These are phyloP conservation scores for Orychophragmus violaceus DNA, from an alignment of 345 rosid genomes.

Conservation along the genomic window DNA sequence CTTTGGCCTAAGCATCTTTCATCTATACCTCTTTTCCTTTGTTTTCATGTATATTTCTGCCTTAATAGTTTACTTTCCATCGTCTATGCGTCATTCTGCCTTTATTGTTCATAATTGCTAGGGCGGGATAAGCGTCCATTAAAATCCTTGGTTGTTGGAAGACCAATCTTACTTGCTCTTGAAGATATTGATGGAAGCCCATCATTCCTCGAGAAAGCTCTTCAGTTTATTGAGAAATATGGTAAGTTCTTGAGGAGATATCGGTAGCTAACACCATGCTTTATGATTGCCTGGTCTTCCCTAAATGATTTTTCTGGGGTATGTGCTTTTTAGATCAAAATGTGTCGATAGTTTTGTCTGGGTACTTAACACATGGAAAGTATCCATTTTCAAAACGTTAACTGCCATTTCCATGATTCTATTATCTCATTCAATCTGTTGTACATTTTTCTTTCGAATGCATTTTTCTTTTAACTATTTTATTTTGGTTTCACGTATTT, in stretches of 20 bases:
- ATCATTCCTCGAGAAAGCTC: conserved; percentile 98
- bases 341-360: neutral
- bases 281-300: neutral
- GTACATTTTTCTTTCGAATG: neutral
- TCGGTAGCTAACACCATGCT: conserved; percentile 10
- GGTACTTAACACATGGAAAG: conserved; percentile 5
- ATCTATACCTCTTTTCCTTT: neutral
- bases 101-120: conserved; percentile 19
- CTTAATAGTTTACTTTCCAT: too few species aligned
- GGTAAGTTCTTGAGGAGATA: conserved; percentile 44
- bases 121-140: conserved; percentile 94
- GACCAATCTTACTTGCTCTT: conserved; percentile 96
- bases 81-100: too few species aligned
- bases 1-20: neutral
- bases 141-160: conserved; percentile 95
- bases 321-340: too few species aligned
- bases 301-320: neutral
- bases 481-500: conserved; percentile 9
- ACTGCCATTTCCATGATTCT: conserved; percentile 1
- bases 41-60: too few species aligned
- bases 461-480: neutral
- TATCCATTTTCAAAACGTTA: neutral
- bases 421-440: neutral
- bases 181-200: conserved; percentile 99
- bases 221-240: conserved; percentile 81